Conservation (phyloP, 202 grass and related monocot genomes). For the Alloteropsis angusta region DNA sequence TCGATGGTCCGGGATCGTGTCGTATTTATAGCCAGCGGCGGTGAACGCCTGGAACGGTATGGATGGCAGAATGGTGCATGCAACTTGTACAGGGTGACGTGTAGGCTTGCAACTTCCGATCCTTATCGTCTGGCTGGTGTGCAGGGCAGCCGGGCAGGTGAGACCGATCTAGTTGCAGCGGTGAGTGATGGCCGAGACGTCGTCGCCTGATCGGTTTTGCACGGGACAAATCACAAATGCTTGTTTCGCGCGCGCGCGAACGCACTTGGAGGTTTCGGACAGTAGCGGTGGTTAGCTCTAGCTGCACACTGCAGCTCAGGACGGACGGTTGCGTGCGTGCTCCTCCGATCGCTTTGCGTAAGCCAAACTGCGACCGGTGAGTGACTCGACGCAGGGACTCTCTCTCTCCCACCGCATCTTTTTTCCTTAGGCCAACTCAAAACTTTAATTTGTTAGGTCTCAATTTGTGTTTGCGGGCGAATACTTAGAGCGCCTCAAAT, state of each 20-base stretch:
- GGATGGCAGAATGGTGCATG: constrained; percentile 1
- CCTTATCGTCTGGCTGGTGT: constrained; percentile 17
- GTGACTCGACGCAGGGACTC: background rate
- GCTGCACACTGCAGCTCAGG: background rate
- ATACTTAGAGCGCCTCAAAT: no score
- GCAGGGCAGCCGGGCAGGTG: no score
- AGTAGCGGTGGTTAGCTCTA: constrained; percentile 23
- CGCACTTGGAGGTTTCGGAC: background rate
- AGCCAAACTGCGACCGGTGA: background rate
- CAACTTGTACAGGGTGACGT: constrained; percentile 20
- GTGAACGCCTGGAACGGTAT: background rate
- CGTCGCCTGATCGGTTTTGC: constrained; percentile 6
- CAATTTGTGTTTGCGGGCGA: no score
- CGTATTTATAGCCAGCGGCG: constrained; percentile 21
- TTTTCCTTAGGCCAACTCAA: background rate
- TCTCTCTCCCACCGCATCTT: background rate
- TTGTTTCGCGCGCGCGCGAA: background rate
- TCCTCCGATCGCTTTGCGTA: background rate
- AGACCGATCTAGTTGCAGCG: background rate
- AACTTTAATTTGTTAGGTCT: background rate
- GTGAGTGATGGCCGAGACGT: constrained; percentile 20
- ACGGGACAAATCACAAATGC: background rate
- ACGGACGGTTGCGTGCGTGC: constrained; percentile 8
- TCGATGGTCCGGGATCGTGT: background rate
- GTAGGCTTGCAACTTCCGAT: background rate